These are phyloP conservation scores for Pythium grandisporangium DNA, from an alignment of 352 stramenopile species.

Conservation along the genomic window DNA sequence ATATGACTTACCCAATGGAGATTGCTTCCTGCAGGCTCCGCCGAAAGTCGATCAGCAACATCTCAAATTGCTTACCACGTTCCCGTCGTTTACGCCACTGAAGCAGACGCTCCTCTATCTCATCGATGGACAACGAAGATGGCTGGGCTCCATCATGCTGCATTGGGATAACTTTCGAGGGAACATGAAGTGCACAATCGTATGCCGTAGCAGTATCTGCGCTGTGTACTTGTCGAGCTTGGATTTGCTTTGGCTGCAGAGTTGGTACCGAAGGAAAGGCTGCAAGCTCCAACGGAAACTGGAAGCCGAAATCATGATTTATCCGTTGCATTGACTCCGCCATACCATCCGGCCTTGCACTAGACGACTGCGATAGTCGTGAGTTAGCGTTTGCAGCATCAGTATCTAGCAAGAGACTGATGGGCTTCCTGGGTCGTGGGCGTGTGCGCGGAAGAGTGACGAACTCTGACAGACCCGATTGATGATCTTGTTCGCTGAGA, in stretches of 20 bases:
- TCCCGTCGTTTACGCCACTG: constrained; percentile 8
- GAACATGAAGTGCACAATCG: neutral
- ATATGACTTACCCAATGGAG: constrained; percentile 6
- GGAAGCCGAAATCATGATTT: constrained; percentile 12
- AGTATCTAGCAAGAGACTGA: constrained; percentile 18
- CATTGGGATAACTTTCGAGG: neutral
- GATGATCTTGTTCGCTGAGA: neutral
- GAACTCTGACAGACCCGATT: constrained; percentile 16
- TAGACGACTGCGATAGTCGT: neutral
- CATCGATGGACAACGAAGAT: neutral
- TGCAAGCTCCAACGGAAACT: neutral
- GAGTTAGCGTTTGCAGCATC: neutral
- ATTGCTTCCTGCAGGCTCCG: constrained; percentile 6
- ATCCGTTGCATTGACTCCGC: constrained; percentile 2
- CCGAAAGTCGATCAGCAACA: constrained; percentile 12
- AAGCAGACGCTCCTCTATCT: constrained; percentile 12
- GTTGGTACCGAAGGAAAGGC: neutral
- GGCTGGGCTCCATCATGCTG: neutral
- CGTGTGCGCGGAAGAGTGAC: constrained; percentile 20
- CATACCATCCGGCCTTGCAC: too few relatives aligned
- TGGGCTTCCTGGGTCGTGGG: constrained; percentile 21
- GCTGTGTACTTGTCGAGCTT: too few relatives aligned
- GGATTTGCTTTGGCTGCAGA: neutral
- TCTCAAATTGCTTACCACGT: constrained; percentile 10
- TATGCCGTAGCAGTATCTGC: neutral